These are phyloP conservation scores for Apiospora malaysiana DNA, from an alignment of 2,329 filamentous ascomycete genomes.

Conservation along the genomic window DNA sequence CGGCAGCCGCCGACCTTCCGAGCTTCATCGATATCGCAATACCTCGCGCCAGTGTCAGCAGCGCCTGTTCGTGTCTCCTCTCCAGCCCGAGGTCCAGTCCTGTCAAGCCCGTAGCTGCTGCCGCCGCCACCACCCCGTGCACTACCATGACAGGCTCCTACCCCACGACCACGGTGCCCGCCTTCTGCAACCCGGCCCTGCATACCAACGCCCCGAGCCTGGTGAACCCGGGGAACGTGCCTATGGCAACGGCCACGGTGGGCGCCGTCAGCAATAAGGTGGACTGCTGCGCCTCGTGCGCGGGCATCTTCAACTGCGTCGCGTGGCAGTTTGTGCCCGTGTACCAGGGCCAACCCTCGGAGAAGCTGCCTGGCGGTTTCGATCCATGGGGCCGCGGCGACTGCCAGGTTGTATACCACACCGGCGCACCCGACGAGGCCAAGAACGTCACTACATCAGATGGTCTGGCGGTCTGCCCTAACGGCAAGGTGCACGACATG, in stretches of 20 bases:
- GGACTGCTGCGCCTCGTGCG: conserved; percentile 38
- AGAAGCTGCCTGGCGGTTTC: conserved; percentile 36
- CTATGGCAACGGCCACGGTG: conserved; percentile 34
- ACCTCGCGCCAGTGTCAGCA: neutral
- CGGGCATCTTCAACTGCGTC: conserved; percentile 38
- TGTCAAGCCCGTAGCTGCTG: neutral
- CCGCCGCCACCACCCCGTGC: conserved; percentile 27
- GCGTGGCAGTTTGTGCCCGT: conserved; percentile 38
- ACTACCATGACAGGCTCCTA: conserved; percentile 34
- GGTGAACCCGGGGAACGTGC: conserved; percentile 24
- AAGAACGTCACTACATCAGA: conserved; percentile 19
- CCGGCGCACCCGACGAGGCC: conserved; percentile 26
- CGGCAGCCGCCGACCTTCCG: conserved; percentile 32
- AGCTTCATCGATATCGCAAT: conserved; percentile 2
- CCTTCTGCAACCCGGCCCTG: conserved; percentile 39
- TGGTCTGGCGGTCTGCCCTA: conserved; percentile 30
- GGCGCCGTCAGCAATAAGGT: conserved; percentile 36
- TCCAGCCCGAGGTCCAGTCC: neutral
- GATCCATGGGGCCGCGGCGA: conserved; percentile 39
- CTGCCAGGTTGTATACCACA: conserved; percentile 37
- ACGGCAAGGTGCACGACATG: conserved; percentile 28
- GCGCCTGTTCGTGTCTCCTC: neutral
- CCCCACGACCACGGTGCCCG: conserved; percentile 35
- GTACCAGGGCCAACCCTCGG: conserved; percentile 30
- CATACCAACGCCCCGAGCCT: conserved; percentile 34